A percentile compares a stretch with the other conserved stretches of the same genome.
These are phyloP conservation scores for Metschnikowia continentalis DNA, from an alignment of 805 yeast genomes.

Conservation along the genomic window DNA sequence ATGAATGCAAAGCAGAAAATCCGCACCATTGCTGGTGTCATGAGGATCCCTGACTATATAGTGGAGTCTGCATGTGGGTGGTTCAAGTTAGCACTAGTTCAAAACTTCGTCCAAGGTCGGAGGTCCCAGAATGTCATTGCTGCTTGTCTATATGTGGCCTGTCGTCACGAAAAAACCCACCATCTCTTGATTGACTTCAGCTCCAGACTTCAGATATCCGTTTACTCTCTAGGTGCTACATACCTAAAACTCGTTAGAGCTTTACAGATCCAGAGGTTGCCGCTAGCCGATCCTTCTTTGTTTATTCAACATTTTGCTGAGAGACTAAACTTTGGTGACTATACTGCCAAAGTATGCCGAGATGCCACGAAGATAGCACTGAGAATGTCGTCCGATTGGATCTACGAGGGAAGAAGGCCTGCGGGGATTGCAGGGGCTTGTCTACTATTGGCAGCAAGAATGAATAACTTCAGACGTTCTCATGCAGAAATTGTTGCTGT, in stretches of 20 bases:
- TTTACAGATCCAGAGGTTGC: conserved; percentile 70
- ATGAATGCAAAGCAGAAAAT: conserved; percentile 79
- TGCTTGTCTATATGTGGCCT: conserved; percentile 90
- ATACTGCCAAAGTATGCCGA: conserved; percentile 66
- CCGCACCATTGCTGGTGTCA: conserved; percentile 71
- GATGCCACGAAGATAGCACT: conserved; percentile 87
- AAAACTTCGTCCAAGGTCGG: conserved; percentile 96
- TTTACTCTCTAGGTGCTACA: conserved; percentile 93
- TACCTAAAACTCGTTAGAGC: conserved; percentile 89
- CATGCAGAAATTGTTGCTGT: conserved; percentile 93
- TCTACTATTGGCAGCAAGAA: conserved; percentile 85
- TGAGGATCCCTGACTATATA: conserved; percentile 77
- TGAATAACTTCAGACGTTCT: conserved; percentile 90
- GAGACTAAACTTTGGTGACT: conserved; percentile 73
- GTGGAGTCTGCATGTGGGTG: conserved; percentile 84
- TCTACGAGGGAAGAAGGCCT: conserved; percentile 93
- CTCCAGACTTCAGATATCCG: conserved; percentile 83
- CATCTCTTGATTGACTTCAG: conserved; percentile 96
- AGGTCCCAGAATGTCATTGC: conserved; percentile 93
- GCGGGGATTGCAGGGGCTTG: conserved; percentile 99
- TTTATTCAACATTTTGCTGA: conserved; percentile 94
- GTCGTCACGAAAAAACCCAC: conserved; percentile 85
- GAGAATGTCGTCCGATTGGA: conserved; percentile 94
- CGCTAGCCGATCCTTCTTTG: conserved; percentile 90
- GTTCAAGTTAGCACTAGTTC: conserved; percentile 81